Percentiles rank a stretch among this genome's conserved stretches.
phyloP scores from a whole-genome alignment of 2,329 filamentous ascomycete genomes.

The Diaporthe vexans region DNA sequence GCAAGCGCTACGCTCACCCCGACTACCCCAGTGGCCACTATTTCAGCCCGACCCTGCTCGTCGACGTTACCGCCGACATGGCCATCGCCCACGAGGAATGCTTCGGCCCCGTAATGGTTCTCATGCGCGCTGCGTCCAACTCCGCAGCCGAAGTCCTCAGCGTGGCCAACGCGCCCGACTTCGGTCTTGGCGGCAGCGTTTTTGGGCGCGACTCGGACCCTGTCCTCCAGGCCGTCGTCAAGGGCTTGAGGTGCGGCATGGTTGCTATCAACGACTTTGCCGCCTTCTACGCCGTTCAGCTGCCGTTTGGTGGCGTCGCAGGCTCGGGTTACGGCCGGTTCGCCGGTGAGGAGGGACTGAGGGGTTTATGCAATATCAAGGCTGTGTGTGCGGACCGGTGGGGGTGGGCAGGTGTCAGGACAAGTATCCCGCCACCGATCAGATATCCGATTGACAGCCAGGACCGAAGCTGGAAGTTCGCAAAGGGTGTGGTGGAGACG shows the following conservation, averaged over 20 bases:
- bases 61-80: slow-evolving; percentile 91
- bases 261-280: slow-evolving; percentile 97
- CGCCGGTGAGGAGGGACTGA: slow-evolving; percentile 88
- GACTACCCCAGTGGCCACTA: slow-evolving; percentile 86
- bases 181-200: slow-evolving; percentile 89
- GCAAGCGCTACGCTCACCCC: slow-evolving; percentile 79
- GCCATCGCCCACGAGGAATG: slow-evolving; percentile 90
- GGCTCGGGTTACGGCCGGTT: slow-evolving; percentile 95
- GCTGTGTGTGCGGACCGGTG: slow-evolving; percentile 84
- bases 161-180: slow-evolving; percentile 87
- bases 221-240: slow-evolving; percentile 75
- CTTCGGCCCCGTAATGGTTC: slow-evolving; percentile 90
- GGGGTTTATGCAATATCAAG: slow-evolving; percentile 89
- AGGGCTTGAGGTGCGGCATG: slow-evolving; percentile 85
- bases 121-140: slow-evolving; percentile 81
- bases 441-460: slow-evolving; percentile 84
- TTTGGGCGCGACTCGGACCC: slow-evolving; percentile 78
- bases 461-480: slow-evolving; percentile 74
- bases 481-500: slow-evolving; percentile 71
- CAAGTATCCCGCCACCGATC: slow-evolving; percentile 83
- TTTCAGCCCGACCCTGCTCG: slow-evolving; percentile 90
- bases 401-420: slow-evolving; percentile 74
- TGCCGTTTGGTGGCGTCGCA: slow-evolving; percentile 93
- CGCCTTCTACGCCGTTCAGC: slow-evolving; percentile 90
- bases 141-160: slow-evolving; percentile 74